phyloP scores from a whole-genome alignment of 768 basidiomycete genomes.

The Lentinula guzmanii region DNA sequence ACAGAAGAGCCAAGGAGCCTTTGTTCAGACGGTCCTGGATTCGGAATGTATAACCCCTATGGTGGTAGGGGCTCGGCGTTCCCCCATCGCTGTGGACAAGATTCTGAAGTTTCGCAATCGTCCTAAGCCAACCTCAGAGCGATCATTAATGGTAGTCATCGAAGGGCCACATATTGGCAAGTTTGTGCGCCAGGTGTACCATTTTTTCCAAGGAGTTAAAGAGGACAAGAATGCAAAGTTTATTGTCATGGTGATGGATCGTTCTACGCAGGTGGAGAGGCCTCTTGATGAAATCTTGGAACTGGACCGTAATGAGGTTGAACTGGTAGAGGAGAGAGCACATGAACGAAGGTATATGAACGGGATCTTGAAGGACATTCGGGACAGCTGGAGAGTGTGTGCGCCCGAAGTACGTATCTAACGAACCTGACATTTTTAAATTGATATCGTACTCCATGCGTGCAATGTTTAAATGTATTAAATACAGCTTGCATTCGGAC shows the following conservation, averaged over 20 bases:
- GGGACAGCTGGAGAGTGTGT: not conserved
- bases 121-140: not conserved
- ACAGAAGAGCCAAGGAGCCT: not conserved
- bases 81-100: not conserved
- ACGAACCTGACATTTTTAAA: too few relatives aligned
- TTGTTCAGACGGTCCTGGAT: not conserved
- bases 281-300: not conserved
- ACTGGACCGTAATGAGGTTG: not conserved
- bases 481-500: too few relatives aligned
- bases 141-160: not conserved
- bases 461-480: too few relatives aligned
- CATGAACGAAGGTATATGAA: not conserved
- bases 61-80: not conserved
- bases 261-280: not conserved
- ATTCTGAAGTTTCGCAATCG: not conserved
- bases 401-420: too few relatives aligned
- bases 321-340: not conserved
- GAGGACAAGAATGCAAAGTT: not conserved
- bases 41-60: not conserved
- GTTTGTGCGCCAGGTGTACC: not conserved
- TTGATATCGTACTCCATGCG: too few relatives aligned
- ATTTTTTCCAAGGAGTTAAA: not conserved
- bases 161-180: not conserved
- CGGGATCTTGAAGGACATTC: not conserved
- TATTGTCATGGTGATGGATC: not conserved